Base-by-base conservation (phyloP, 2,329 filamentous ascomycete genomes). In the Nothophaeocryptopus gaeumannii region DNA sequence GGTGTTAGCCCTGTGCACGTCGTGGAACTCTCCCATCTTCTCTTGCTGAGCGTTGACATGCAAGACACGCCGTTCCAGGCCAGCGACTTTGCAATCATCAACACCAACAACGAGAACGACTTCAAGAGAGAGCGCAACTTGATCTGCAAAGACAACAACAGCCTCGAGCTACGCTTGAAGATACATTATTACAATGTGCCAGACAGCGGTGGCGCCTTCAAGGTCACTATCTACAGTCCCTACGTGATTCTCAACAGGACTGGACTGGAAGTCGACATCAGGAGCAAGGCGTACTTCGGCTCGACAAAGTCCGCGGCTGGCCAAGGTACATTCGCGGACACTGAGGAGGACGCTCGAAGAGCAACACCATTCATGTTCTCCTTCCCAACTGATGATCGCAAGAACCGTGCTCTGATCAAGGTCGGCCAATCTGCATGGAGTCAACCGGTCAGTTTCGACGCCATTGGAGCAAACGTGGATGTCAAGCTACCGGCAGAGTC, bases 31-130 rank as follows among this genome's bases (percentile, higher is more conserved):
- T 96, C 92, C 0, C 95, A 97, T 70, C 77, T 99, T 8, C 78
- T 99, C 2, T 77, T 99, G 29, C 80, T 99, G 62, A 97, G 92
- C 63, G 81, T 99, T 55, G 91, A 97, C 63, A 89, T 99, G 84
- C 89, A 99, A 71, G 93, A 99, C 65, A 96, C 90, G 0, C 83
- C 88, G 0, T 96, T 95, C 78, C 95, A 90, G 65, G 81, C 90
- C 13, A 97, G 93, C 72, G 93, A 99, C 56, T 99, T 97, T 72
- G 86, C 91, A 16, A 95, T 99, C 63, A 92, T 99, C 75, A 99
- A 99, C 65, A 85, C 91, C 2, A 91, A 88, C 47, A 83, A 83
- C 50, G 84, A 89, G 43, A 87, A 92, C 57, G 92, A 96, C 63
- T 97, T 96, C 75, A 82, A 84, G 45, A 86, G 88, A 60, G 93